Evolutionary conservation across 176 grass and related monocot genomes (phyloP).

Genomic region (Lolium multiflorum): DNA sequence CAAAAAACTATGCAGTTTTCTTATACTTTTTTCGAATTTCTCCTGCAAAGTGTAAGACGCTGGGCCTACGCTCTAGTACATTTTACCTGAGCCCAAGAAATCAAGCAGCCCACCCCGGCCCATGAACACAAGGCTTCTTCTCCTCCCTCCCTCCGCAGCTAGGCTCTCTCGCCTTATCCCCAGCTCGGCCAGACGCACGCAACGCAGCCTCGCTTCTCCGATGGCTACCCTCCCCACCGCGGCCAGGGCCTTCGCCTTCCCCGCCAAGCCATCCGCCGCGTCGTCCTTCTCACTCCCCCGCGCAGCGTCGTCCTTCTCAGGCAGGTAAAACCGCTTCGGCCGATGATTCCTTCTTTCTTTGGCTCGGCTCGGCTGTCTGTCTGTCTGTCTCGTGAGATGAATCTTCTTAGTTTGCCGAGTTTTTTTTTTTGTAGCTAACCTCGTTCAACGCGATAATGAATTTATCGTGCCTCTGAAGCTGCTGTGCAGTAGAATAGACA

Average conservation of each 20-base stretch:
- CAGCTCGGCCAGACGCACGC: neutral
- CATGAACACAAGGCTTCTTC: neutral
- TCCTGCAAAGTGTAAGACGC: too few species aligned
- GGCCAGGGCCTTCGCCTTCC: slow-evolving; percentile 1
- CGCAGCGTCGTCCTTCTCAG: neutral
- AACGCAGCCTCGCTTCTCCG: neutral
- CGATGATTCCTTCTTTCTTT: neutral
- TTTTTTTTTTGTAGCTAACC: too few species aligned
- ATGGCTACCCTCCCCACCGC: neutral
- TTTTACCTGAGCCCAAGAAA: too few species aligned
- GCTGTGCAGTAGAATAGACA: too few species aligned
- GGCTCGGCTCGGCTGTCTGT: neutral
- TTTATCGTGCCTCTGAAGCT: too few species aligned
- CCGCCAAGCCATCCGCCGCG: neutral
- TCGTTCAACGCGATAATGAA: too few species aligned
- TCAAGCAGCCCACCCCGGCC: too few species aligned
- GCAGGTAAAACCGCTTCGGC: neutral
- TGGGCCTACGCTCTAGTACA: too few species aligned
- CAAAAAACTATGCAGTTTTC: too few species aligned
- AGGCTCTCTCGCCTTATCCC: neutral
- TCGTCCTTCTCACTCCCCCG: neutral
- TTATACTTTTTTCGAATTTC: too few species aligned
- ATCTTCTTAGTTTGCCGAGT: too few species aligned
- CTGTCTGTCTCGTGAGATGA: neutral
- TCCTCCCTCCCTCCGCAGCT: too few species aligned